Evolutionary conservation across 805 yeast genomes (phyloP).

Genomic region (Spathaspora gorwiae): DNA sequence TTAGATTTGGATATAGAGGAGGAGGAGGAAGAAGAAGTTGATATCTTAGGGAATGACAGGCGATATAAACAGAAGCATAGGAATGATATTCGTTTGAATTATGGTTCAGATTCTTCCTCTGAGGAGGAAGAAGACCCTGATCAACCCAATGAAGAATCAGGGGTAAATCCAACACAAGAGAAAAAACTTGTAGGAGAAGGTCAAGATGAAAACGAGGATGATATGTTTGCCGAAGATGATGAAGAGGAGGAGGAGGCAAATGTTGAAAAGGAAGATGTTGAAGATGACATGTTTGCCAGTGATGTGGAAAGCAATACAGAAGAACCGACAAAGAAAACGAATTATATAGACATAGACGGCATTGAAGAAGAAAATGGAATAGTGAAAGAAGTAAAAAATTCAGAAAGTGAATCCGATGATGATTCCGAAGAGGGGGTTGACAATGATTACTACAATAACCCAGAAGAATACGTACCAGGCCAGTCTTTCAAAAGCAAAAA

Average conservation of each 20-base stretch:
- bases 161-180: not conserved
- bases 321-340: not conserved
- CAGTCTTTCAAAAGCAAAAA: constrained; percentile 7
- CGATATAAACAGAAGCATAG: constrained; percentile 12
- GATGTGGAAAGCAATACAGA: constrained; percentile 13
- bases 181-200: constrained; percentile 1
- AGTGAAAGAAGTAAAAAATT: constrained; percentile 15
- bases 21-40: not conserved
- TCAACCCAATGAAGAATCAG: not conserved
- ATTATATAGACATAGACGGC: not conserved
- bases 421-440: constrained; percentile 9
- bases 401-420: constrained; percentile 10
- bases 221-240: constrained; percentile 6
- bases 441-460: constrained; percentile 25
- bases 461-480: constrained; percentile 16
- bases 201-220: constrained; percentile 12
- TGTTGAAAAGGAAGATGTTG: constrained; percentile 22
- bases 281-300: constrained; percentile 44
- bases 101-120: constrained; percentile 23
- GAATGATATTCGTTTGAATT: constrained; percentile 14
- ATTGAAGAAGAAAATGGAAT: constrained; percentile 22
- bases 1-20: not conserved
- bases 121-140: constrained; percentile 11
- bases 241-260: not conserved
- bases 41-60: constrained; percentile 3